Conservation (phyloP, 2,329 filamentous ascomycete species). For the Mycogone perniciosa region DNA sequence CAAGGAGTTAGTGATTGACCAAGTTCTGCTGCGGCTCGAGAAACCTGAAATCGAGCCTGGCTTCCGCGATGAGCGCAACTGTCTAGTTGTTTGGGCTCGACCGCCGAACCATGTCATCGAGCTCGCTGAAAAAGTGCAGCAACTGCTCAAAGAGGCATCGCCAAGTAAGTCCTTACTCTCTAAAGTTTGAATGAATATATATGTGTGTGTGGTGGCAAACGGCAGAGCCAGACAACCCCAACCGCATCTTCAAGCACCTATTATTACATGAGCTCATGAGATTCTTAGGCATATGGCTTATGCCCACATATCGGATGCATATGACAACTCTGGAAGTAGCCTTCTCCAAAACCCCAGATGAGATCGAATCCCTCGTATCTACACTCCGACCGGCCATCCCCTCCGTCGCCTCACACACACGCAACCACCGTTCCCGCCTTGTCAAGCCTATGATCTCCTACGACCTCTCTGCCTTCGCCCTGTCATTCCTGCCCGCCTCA, state of each 20-base stretch:
- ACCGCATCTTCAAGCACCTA: too few species aligned
- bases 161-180: constrained; percentile 52
- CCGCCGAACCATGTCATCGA: constrained; percentile 66
- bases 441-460: constrained; percentile 79
- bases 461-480: constrained; percentile 76
- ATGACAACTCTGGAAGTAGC: constrained; percentile 79
- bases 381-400: constrained; percentile 50
- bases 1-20: constrained; percentile 66
- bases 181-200: neutral
- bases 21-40: constrained; percentile 64
- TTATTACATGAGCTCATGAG: neutral
- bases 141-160: constrained; percentile 54
- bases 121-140: constrained; percentile 64
- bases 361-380: constrained; percentile 59
- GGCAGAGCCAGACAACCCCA: too few species aligned
- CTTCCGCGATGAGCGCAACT: constrained; percentile 71
- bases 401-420: constrained; percentile 59
- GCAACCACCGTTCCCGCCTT: constrained; percentile 62
- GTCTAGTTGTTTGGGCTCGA: constrained; percentile 82
- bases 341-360: constrained; percentile 65
- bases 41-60: constrained; percentile 57
- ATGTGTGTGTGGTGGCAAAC: too few species aligned
- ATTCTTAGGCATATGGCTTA: constrained; percentile 55
- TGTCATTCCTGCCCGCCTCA: constrained; percentile 79
- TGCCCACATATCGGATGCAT: constrained; percentile 73